Percentiles rank a stretch among this genome's conserved stretches.
Evolutionary conservation across 148 eudicot species (phyloP).

Genomic region (Diospyros lotus): DNA sequence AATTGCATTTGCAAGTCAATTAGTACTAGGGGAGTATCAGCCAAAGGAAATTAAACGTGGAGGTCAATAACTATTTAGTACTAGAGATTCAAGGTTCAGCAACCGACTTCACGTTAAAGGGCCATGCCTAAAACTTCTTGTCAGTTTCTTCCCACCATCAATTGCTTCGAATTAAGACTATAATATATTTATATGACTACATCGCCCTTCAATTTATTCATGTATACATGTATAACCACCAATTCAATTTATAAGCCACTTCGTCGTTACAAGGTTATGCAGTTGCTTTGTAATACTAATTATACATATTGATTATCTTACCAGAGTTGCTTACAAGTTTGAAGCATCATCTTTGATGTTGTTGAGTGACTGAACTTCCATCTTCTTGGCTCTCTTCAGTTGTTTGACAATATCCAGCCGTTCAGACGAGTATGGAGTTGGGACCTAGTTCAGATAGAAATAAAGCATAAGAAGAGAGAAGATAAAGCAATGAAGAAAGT

Average conservation of each 20-base stretch:
- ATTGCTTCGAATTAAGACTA: too few relatives aligned
- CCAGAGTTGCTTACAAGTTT: not conserved
- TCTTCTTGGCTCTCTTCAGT: conserved; percentile 41
- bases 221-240: not conserved
- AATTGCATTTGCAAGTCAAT: too few relatives aligned
- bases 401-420: conserved; percentile 41
- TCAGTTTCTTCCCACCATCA: too few relatives aligned
- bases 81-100: too few relatives aligned
- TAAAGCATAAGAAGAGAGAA: not conserved
- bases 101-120: too few relatives aligned
- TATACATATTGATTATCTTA: not conserved
- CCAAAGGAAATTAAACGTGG: too few relatives aligned
- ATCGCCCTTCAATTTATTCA: not conserved
- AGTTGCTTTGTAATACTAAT: not conserved
- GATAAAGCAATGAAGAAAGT: not conserved
- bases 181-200: not conserved
- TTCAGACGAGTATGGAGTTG: conserved; percentile 39
- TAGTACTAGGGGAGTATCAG: too few relatives aligned
- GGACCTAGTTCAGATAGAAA: conserved; percentile 28
- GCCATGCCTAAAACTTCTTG: too few relatives aligned
- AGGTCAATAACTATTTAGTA: too few relatives aligned
- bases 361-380: conserved; percentile 25
- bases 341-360: conserved; percentile 10
- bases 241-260: not conserved
- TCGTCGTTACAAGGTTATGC: not conserved